These are phyloP conservation scores for Wickerhamomyces sp. DNA, from an alignment of 1,139 yeast species.

Conservation along the genomic window DNA sequence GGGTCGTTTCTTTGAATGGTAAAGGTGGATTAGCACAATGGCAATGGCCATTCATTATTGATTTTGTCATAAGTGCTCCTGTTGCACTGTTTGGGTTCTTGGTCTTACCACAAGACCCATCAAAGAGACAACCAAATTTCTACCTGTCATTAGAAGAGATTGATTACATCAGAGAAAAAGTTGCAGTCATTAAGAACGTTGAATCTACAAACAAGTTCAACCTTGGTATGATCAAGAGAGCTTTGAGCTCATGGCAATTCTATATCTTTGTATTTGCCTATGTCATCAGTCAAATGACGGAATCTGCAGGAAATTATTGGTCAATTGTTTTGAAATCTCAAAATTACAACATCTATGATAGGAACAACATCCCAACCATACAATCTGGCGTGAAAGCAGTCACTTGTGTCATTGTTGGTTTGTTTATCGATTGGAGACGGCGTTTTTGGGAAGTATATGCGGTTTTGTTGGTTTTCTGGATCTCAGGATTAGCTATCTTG, in stretches of 20 bases:
- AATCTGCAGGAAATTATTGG: neutral
- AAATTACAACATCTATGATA: constrained; percentile 1
- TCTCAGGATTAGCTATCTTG: neutral
- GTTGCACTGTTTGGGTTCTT: constrained; percentile 3
- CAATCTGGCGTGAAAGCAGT: constrained; percentile 1
- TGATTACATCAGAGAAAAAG: constrained; percentile 1
- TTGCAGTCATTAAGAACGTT: constrained; percentile 1
- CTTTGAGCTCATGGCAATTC: constrained; percentile 5
- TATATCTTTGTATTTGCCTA: constrained; percentile 1
- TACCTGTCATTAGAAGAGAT: constrained; percentile 2
- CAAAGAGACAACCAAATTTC: neutral
- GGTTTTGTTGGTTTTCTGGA: neutral
- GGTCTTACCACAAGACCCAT: constrained; percentile 2
- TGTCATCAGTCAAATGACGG: neutral
- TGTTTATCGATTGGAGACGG: neutral
- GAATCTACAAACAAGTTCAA: neutral
- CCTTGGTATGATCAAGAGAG: neutral
- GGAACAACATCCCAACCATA: constrained; percentile 4
- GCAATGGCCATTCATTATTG: constrained; percentile 39
- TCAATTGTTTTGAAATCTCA: constrained; percentile 1
- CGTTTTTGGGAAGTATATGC: neutral
- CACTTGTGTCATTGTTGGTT: neutral
- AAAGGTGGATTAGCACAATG: constrained; percentile 12
- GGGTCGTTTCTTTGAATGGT: neutral
- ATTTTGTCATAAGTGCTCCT: constrained; percentile 40